Conservation (phyloP, 2,329 filamentous ascomycete species). For the Penicillium sp. region DNA sequence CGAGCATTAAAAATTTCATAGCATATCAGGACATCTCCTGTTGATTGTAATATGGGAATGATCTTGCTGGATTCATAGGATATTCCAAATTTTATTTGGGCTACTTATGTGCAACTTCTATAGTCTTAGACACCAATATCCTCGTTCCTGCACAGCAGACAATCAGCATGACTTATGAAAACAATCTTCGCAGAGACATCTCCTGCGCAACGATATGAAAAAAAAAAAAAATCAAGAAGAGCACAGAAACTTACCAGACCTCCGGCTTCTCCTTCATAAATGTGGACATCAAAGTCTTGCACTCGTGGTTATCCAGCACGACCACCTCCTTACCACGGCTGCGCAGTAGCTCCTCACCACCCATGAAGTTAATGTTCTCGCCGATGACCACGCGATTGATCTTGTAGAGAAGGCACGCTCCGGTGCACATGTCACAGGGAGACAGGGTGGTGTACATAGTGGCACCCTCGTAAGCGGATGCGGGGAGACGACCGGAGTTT, state of each 20-base stretch:
- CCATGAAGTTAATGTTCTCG: constrained; percentile 73
- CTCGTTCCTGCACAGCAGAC: constrained; percentile 51
- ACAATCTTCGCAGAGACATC: background rate
- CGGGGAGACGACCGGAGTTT: constrained; percentile 69
- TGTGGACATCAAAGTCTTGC: constrained; percentile 66
- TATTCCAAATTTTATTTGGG: constrained; percentile 3
- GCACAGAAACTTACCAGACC: constrained; percentile 58
- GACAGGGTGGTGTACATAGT: constrained; percentile 85
- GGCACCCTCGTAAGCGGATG: constrained; percentile 65
- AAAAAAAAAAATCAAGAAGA: background rate
- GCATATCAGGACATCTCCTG: constrained; percentile 5
- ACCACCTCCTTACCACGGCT: constrained; percentile 69
- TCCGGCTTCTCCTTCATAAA: constrained; percentile 72
- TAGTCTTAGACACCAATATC: constrained; percentile 54
- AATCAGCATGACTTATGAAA: constrained; percentile 14
- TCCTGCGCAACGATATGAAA: background rate
- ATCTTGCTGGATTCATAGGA: background rate
- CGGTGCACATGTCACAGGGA: constrained; percentile 80
- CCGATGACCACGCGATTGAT: constrained; percentile 72
- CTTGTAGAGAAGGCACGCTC: constrained; percentile 74
- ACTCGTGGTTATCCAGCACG: constrained; percentile 66
- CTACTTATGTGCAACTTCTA: constrained; percentile 12
- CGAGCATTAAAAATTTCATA: constrained; percentile 9
- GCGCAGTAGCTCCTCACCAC: constrained; percentile 69
- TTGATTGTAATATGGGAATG: constrained; percentile 3